Base-by-base conservation (phyloP, 805 yeast species). In the Candida saitoana region DNA sequence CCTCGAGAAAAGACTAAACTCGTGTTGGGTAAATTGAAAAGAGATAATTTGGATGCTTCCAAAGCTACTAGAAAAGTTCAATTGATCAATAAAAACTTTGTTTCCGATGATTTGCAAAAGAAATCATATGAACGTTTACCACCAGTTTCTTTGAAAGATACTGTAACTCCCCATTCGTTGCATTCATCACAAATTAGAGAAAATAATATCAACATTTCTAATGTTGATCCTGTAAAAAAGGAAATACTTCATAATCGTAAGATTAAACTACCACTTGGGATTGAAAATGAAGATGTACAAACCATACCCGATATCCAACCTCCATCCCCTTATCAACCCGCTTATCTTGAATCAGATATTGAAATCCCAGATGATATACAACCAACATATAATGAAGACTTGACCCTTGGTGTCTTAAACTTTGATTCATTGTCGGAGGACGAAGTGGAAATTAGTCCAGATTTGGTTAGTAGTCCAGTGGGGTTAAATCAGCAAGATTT, bases 291-390 rank as follows among this genome's bases (percentile, higher is more conserved):
- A 17, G 49, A 36, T 45, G 44, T 52, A 7, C 55, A 50, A 35
- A 37, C 31, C 16, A 50, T 49, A 8, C 48, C 57, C 5, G 55
- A 57, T 17, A 55, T 52, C 27, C 59, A 57, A 20, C 60, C 59
- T 2, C 73, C 67, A 17, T 47, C 69, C 18, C 68, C 71, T 2
- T 69, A 73, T 45, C 54, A 63, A 4, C 83, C 84, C 18, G 49
- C 62, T 46, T 71, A 69, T 32, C 58, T 68, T 46, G 67, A 66
- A n/a, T 69, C 73, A n/a, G n/a, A n/a, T n/a, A n/a, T n/a, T n/a
- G n/a, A n/a, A n/a, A n/a, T n/a, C n/a, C n/a, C 41, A 45, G 40
- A 38, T 37, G 40, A 42, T 34, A 39, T 32, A 20, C 42, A 42
- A 31, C 12, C 36, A 36, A 38, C 22, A n/a, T 16, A 30, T 20